phyloP scores from a whole-genome alignment of 352 stramenopile genomes.

The Plasmopara halstedii region DNA sequence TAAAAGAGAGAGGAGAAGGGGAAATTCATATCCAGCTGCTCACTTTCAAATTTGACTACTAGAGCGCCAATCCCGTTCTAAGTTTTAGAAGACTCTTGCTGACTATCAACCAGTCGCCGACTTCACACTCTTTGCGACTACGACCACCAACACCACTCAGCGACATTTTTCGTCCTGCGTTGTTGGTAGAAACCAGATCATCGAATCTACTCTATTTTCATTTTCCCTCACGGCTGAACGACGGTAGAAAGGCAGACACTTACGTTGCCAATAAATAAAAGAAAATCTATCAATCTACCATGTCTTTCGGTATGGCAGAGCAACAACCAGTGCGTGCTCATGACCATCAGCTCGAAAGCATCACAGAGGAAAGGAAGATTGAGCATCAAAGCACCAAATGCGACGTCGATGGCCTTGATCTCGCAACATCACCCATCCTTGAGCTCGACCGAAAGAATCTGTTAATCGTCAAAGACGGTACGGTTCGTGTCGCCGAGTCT shows the following conservation, averaged over 20 bases:
- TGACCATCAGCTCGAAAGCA: conserved; percentile 8
- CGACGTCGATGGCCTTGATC: conserved; percentile 16
- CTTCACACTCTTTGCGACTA: conserved; percentile 1
- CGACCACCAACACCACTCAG: conserved; percentile 2
- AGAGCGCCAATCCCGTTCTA: conserved; percentile 5
- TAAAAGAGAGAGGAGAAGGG: conserved; percentile 7
- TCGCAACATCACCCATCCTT: conserved; percentile 30
- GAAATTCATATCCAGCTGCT: conserved; percentile 8
- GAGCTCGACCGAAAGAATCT: conserved; percentile 63
- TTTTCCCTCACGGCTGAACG: conserved; percentile 9
- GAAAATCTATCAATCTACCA: conserved; percentile 6
- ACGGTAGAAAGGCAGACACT: conserved; percentile 16
- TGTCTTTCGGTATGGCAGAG: conserved; percentile 25
- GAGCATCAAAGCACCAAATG: conserved; percentile 7
- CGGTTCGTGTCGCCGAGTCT: conserved; percentile 54
- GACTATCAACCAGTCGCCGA: conserved; percentile 6
- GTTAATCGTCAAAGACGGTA: conserved; percentile 70
- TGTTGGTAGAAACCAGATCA: conserved; percentile 20
- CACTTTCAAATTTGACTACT: conserved; percentile 27
- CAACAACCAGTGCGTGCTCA: conserved; percentile 12
- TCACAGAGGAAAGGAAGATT: conserved; percentile 5
- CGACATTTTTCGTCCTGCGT: conserved; percentile 11
- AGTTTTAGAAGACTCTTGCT: conserved; percentile 13
- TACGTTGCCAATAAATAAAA: conserved; percentile 10
- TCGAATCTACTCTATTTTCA: conserved; percentile 6